Conservation (phyloP, 2,329 filamentous ascomycete genomes). For the Bipolaris cookei region DNA sequence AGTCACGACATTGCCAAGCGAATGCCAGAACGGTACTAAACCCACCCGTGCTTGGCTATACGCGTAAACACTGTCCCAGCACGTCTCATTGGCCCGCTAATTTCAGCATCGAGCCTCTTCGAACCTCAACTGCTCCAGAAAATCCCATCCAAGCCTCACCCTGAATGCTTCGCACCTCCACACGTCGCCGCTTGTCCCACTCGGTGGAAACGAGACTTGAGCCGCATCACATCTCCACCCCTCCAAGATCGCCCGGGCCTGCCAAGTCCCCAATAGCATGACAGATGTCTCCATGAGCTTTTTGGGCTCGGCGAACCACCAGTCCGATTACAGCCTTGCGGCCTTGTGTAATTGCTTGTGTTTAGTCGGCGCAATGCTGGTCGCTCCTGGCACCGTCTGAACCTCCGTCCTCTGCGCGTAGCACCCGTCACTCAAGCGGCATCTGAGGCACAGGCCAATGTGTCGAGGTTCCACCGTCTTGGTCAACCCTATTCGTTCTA, state of each 20-base stretch:
- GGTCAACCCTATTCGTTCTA: slow-evolving; percentile 33
- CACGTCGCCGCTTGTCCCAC: slow-evolving; percentile 29
- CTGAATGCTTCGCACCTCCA: slow-evolving; percentile 23
- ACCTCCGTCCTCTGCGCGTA: slow-evolving; percentile 42
- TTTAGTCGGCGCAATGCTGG: slow-evolving; percentile 24
- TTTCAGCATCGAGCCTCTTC: slow-evolving; percentile 35
- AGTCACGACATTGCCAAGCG: slow-evolving; percentile 24
- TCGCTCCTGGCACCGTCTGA: slow-evolving; percentile 41
- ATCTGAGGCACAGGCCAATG: slow-evolving; percentile 41
- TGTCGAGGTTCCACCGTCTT: slow-evolving; percentile 35
- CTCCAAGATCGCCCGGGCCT: slow-evolving; percentile 14
- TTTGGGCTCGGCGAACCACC: slow-evolving; percentile 18
- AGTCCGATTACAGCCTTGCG: slow-evolving; percentile 33
- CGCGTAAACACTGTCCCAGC: slow-evolving; percentile 24
- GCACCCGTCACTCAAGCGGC: slow-evolving; percentile 32
- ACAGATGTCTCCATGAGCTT: slow-evolving; percentile 32
- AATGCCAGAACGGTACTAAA: slow-evolving; percentile 23
- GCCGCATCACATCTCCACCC: slow-evolving; percentile 37
- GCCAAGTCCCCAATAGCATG: slow-evolving; percentile 28
- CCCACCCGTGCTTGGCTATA: slow-evolving; percentile 40
- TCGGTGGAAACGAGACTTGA: slow-evolving; percentile 34
- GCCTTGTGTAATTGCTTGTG: slow-evolving; percentile 35
- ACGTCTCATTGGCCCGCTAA: slow-evolving; percentile 34
- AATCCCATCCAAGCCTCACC: slow-evolving; percentile 30
- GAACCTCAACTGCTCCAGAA: slow-evolving; percentile 42